phyloP scores from a whole-genome alignment of 2,329 filamentous ascomycete species.

The Juglanconis sp. region DNA sequence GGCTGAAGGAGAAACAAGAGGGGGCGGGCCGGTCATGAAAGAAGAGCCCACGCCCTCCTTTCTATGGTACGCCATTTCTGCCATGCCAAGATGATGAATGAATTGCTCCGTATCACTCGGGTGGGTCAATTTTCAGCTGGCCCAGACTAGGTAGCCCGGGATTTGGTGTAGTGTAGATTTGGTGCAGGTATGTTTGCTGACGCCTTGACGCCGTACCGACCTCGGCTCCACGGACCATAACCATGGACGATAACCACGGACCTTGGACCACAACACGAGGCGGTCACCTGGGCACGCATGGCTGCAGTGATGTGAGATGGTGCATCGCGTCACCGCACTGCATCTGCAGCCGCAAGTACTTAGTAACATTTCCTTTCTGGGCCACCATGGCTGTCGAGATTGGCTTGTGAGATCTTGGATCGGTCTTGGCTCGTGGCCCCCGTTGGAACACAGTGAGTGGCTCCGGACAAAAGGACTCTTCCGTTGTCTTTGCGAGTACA shows the following conservation, averaged over 20 bases:
- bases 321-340: not conserved
- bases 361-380: not conserved
- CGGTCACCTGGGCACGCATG: not conserved
- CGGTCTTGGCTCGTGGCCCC: not conserved
- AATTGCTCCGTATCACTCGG: too few relatives aligned
- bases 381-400: not conserved
- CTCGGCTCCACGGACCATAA: too few relatives aligned
- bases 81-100: too few relatives aligned
- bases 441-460: not conserved
- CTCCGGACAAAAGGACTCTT: slow-evolving; percentile 1
- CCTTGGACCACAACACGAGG: not conserved
- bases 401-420: not conserved
- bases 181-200: too few relatives aligned
- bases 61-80: too few relatives aligned
- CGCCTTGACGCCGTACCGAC: too few relatives aligned
- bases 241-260: too few relatives aligned
- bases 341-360: not conserved
- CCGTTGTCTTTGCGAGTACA: not conserved
- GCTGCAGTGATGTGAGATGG: not conserved
- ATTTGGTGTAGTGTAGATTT: too few relatives aligned
- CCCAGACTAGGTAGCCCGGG: too few relatives aligned
- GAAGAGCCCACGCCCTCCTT: too few relatives aligned
- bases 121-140: not conserved
- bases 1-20: not conserved
- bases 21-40: not conserved